Conservation (phyloP, 305 asterid genomes). For the Fraxinus nigra region DNA sequence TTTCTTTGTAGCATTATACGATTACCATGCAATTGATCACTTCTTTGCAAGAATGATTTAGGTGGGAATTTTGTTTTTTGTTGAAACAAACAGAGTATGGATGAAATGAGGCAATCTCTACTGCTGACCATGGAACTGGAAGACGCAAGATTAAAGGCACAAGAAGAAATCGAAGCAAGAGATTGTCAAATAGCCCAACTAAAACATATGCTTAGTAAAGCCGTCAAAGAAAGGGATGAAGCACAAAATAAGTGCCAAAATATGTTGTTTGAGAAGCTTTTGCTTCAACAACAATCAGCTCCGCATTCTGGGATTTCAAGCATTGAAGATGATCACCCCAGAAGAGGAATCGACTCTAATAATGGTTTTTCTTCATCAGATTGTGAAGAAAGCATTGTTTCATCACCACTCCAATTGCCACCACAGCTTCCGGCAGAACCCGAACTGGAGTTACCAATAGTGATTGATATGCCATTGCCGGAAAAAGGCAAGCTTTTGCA, state of each 20-base stretch:
- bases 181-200: constrained; percentile 49
- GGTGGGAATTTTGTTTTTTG: not conserved
- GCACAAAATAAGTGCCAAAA: constrained; percentile 40
- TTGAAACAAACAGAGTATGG: constrained; percentile 42
- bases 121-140: constrained; percentile 47
- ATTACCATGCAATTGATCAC: not conserved
- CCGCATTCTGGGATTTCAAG: constrained; percentile 59
- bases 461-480: constrained; percentile 51
- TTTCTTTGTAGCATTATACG: not conserved
- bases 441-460: constrained; percentile 28
- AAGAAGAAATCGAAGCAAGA: constrained; percentile 38
- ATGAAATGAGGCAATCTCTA: constrained; percentile 47
- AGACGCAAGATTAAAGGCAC: constrained; percentile 39
- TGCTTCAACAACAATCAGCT: constrained; percentile 45
- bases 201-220: constrained; percentile 29
- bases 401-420: constrained; percentile 41
- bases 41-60: not conserved
- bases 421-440: constrained; percentile 2
- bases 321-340: constrained; percentile 56
- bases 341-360: constrained; percentile 34
- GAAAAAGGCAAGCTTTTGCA: constrained; percentile 70
- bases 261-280: constrained; percentile 30
- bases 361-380: constrained; percentile 52
- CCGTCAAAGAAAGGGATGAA: constrained; percentile 39
- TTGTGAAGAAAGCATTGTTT: constrained; percentile 71